Evolutionary conservation across 768 basidiomycete genomes (phyloP), one percentile per base, ranked within the genome.

Genomic region (Trichaptum fuscoviolaceum): DNA sequence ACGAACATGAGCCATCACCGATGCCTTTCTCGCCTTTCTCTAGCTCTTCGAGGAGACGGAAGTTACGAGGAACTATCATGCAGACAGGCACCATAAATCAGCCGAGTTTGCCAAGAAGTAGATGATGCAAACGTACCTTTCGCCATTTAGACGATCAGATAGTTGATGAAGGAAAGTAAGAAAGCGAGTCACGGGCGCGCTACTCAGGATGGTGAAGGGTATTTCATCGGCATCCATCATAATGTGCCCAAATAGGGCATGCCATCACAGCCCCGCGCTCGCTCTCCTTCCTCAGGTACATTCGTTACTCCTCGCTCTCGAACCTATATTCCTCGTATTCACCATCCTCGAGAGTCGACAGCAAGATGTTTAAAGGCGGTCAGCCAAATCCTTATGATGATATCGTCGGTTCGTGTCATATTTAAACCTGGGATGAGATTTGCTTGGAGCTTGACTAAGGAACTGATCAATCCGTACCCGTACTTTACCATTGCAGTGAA

Each of bases 11-110:
- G 65, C 96, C 96, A 80, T 98, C 96, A 69, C 96, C 96, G 75
- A 99, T 95, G 64, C 97, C 97, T 78, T 99, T 99, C 84, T 99
- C 97, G 73, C 97, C 97, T 79, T 99, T 98, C 78, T 99, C 97
- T 70, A 99, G 91, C 82, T 99, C 97, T 75, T 97, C 97, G 52
- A 99, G 87, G 24, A 99, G 87, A 63, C 93, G 87, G 82, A 99
- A 99, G 80, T 96, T 98, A 74, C 96, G 86, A 27, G 96, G 96
- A 69, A 99, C 96, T 98, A 74, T 24, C 12, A 23, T 65, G 17
- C 52, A 59, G 7, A 67, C 62, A 18, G 68, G 9, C 12, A 34
- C 18, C n/a, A 20, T n/a, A 27, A 24, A 25, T 69, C 15, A 70
- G 68, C 36, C 8, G 20, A 58, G 52, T 1, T 62, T 18, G 52